Conservation (phyloP, 2,329 filamentous ascomycete genomes). For the Spiromastix sp. region DNA sequence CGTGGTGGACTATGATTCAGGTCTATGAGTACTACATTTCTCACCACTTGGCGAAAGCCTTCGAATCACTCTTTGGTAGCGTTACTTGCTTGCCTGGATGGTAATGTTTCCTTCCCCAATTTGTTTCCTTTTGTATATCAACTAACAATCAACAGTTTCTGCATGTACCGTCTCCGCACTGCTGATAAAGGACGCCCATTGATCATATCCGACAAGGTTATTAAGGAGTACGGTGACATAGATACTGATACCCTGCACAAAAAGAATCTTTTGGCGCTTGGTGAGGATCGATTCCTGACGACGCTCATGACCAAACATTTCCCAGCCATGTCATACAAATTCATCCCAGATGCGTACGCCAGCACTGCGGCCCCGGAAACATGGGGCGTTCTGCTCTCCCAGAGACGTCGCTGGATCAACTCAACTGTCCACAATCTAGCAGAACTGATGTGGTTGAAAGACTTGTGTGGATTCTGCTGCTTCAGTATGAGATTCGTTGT, state of each 20-base stretch:
- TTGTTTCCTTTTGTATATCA: conserved; percentile 5
- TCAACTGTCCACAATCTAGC: conserved; percentile 95
- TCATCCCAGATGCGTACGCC: conserved; percentile 84
- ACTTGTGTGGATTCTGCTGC: conserved; percentile 97
- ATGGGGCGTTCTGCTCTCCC: conserved; percentile 91
- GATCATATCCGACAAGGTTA: conserved; percentile 81
- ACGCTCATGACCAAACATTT: conserved; percentile 98
- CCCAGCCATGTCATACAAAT: conserved; percentile 91
- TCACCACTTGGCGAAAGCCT: conserved; percentile 91
- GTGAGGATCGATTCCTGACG: conserved; percentile 94
- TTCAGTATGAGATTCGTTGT: conserved; percentile 98
- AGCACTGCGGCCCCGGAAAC: conserved; percentile 88
- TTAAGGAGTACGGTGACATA: conserved; percentile 79
- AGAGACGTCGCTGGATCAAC: conserved; percentile 98
- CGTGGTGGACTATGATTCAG: conserved; percentile 99
- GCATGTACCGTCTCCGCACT: conserved; percentile 94
- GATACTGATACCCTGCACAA: conserved; percentile 89
- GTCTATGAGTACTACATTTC: conserved; percentile 99
- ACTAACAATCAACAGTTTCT: conserved; percentile 61
- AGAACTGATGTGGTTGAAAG: conserved; percentile 79
- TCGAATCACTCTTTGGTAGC: conserved; percentile 93
- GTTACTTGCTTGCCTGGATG: conserved; percentile 98
- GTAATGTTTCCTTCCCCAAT: conserved; percentile 46
- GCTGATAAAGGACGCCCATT: conserved; percentile 89
- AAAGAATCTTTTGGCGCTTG: conserved; percentile 85